phyloP scores from a whole-genome alignment of 331 rosid species.

The Pyrus hybrid region DNA sequence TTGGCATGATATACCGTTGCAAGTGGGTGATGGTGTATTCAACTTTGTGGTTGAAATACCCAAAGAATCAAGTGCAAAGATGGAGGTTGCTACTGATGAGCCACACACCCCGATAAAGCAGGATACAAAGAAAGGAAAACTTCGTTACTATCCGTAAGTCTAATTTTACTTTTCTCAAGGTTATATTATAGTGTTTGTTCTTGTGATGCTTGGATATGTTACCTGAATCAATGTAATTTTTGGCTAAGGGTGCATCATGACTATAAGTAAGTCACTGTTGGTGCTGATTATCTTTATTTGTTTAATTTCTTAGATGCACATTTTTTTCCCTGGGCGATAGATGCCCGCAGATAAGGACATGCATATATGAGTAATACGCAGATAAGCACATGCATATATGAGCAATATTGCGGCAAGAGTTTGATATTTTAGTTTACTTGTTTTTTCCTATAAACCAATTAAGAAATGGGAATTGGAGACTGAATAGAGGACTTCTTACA shows the following conservation, averaged over 20 bases:
- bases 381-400: too few relatives aligned
- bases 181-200: background rate
- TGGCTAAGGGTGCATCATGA: background rate
- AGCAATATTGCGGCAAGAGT: background rate
- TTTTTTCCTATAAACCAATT: background rate
- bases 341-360: background rate
- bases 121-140: constrained; percentile 90
- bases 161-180: background rate
- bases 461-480: too few relatives aligned
- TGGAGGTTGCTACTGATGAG: constrained; percentile 99
- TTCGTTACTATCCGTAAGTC: constrained; percentile 91
- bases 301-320: background rate
- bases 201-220: background rate
- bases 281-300: background rate
- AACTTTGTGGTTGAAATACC: constrained; percentile 84
- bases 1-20: constrained; percentile 97
- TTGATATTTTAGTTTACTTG: background rate
- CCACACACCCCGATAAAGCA: constrained; percentile 86
- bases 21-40: constrained; percentile 56
- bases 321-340: background rate
- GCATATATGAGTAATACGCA: background rate
- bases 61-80: constrained; percentile 93
- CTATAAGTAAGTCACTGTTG: background rate
- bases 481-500: too few relatives aligned
- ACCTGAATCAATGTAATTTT: background rate